These are phyloP conservation scores for Tuber brumale DNA, from an alignment of 495 filamentous ascomycete genomes.

Conservation along the genomic window DNA sequence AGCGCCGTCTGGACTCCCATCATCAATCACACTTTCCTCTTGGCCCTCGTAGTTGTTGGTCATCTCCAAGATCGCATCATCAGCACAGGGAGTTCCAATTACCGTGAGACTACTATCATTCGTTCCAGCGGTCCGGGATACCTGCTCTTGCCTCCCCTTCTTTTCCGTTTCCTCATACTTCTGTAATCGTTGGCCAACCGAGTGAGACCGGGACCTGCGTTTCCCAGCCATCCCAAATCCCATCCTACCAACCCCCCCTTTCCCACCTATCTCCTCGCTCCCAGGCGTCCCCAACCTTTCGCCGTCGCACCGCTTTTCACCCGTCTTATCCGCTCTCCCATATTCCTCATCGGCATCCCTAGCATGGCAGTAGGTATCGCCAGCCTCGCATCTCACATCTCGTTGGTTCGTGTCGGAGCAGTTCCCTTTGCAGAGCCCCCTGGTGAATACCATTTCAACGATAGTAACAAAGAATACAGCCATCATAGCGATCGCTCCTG, in stretches of 20 bases:
- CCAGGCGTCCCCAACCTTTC: constrained; percentile 14
- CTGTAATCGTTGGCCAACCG: constrained; percentile 32
- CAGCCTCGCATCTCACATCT: constrained; percentile 26
- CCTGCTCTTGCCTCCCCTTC: constrained; percentile 10
- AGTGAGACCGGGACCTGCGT: constrained; percentile 35
- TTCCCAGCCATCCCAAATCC: constrained; percentile 41
- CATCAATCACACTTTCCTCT: constrained; percentile 42
- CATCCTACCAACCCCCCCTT: constrained; percentile 33
- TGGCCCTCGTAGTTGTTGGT: constrained; percentile 34
- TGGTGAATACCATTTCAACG: constrained; percentile 70
- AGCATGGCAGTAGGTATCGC: constrained; percentile 18
- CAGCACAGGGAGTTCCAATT: constrained; percentile 11
- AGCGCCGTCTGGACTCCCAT: constrained; percentile 19
- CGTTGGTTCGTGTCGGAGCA: constrained; percentile 47
- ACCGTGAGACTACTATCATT: constrained; percentile 17
- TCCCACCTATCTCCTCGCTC: constrained; percentile 35
- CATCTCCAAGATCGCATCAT: constrained; percentile 18
- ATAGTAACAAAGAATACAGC: constrained; percentile 67
- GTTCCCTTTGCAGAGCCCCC: constrained; percentile 34
- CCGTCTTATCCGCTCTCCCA: constrained; percentile 10
- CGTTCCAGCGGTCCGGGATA: not conserved
- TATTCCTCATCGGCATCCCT: constrained; percentile 35
- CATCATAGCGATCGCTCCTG: constrained; percentile 70
- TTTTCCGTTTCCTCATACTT: constrained; percentile 29
- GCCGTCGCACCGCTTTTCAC: not conserved